Evolutionary conservation across 2,329 filamentous ascomycete genomes (phyloP).

Genomic region (Diaporthe caulivora): DNA sequence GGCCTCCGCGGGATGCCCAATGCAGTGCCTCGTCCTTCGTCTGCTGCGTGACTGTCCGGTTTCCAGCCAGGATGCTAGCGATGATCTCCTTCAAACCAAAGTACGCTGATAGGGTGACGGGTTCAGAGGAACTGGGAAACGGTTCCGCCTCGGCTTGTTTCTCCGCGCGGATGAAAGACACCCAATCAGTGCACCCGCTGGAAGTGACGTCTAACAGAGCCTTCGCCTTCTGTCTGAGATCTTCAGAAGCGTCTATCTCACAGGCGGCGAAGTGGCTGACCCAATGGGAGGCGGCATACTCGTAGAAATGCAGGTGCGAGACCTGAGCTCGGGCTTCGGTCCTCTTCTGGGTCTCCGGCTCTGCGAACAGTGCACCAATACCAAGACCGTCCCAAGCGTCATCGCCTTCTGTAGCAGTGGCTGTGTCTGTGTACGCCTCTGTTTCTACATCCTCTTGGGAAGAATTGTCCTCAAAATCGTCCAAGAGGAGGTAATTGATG

Average conservation of each 20-base stretch:
- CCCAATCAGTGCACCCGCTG: constrained; percentile 15
- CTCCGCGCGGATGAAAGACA: constrained; percentile 1
- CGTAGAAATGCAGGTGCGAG: constrained; percentile 11
- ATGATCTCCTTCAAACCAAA: background rate
- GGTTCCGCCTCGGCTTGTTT: background rate
- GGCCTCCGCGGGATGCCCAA: constrained; percentile 10
- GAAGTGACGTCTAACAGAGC: background rate
- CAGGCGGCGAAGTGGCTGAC: constrained; percentile 3
- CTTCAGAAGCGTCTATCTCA: background rate
- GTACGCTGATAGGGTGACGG: background rate
- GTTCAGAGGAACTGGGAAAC: background rate
- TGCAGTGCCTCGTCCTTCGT: background rate
- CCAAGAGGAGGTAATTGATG: background rate
- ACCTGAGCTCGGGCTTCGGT: constrained; percentile 7
- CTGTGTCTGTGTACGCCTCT: background rate
- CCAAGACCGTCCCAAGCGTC: background rate
- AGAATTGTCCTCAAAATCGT: background rate
- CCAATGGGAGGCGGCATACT: constrained; percentile 10
- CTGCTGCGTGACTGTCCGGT: background rate
- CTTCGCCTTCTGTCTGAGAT: background rate
- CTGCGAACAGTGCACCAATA: background rate
- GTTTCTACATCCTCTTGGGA: background rate
- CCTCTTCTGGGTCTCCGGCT: background rate
- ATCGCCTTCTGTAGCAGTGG: background rate
- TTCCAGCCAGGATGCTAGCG: background rate